Base-by-base conservation (phyloP, 2,329 filamentous ascomycete species). In the Fusarium pseudocircinatum region DNA sequence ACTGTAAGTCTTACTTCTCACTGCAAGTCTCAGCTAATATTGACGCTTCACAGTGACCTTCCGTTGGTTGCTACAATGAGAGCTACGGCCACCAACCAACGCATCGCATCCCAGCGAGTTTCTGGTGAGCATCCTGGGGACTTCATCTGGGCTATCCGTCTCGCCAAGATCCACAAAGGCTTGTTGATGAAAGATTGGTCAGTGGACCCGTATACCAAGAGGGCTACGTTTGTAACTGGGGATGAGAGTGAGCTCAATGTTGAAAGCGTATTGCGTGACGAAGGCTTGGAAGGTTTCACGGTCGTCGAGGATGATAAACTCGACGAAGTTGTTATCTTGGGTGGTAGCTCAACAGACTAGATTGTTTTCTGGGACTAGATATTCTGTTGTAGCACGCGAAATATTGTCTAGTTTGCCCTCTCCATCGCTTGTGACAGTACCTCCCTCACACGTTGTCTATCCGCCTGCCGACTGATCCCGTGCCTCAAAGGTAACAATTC, bases 211-310 rank as follows among this genome's bases (percentile, higher is more conserved):
- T 30, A 56, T 3, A n/a, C 28, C 1, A 43, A 20, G 11, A 20
- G 30, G 18, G 59, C 49, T 9, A 44, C 37, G 0, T 61, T 43
- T 32, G 37, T 12, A 10, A 7, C 8, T 2, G 12, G 37, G 1
- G 10, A 26, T 11, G 15, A 24, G 7, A n/a, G 3, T 14, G 20
- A 43, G 2, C 20, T 56, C 3, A 53, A 57, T 37, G 4, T 61
- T 2, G 59, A 57, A 4, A 4, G 1, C 0, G 24, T 56, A 0
- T 7, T 61, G 5, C 0, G 6, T 0, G 39, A 18, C 0, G 49
- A 61, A 22, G 59, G 49, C 1, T 26, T 61, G 0, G 39, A 44
- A 0, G 15, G 49, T 0, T 57, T 57, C 5, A 16, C 15, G 6
- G 1, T 57, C 1, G 11, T 61, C 1, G 59, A 57, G 7, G 59